Evolutionary conservation across 768 basidiomycete species (phyloP).

Genomic region (Leccinum ochraceum): DNA sequence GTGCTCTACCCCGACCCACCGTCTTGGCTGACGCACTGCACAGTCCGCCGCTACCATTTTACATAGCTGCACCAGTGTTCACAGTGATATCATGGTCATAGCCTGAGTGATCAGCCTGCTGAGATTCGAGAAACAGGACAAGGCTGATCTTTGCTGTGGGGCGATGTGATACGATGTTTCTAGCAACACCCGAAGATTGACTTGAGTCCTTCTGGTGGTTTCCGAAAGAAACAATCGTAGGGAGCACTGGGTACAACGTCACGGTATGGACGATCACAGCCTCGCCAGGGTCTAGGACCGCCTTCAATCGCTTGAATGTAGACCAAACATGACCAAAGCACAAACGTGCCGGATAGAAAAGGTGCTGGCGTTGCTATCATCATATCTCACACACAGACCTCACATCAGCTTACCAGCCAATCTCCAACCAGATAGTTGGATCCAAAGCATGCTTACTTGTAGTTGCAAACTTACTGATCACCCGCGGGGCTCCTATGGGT

Average conservation of each 20-base stretch:
- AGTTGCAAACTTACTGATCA: not conserved
- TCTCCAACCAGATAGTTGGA: not conserved
- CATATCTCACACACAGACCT: not conserved
- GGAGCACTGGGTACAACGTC: no score
- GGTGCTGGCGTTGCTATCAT: not conserved
- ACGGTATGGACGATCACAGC: not conserved
- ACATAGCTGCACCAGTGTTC: no score
- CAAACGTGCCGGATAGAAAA: not conserved
- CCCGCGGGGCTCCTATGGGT: not conserved
- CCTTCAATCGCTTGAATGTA: not conserved
- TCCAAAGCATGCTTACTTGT: not conserved
- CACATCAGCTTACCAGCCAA: not conserved
- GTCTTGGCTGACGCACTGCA: not conserved
- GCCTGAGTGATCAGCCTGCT: not conserved
- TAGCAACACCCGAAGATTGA: not conserved
- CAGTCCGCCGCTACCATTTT: not conserved
- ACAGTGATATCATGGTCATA: not conserved
- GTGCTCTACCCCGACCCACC: no score
- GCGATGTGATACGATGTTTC: not conserved
- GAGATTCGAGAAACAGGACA: not conserved
- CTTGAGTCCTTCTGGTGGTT: no score
- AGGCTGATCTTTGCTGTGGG: not conserved
- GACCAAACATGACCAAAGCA: not conserved
- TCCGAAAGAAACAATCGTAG: no score
- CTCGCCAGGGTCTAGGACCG: not conserved